Evolutionary conservation across 2,329 filamentous ascomycete species (phyloP), one percentile per base, ranked within the genome.

Genomic region (Hymenoscyphus scutula): DNA sequence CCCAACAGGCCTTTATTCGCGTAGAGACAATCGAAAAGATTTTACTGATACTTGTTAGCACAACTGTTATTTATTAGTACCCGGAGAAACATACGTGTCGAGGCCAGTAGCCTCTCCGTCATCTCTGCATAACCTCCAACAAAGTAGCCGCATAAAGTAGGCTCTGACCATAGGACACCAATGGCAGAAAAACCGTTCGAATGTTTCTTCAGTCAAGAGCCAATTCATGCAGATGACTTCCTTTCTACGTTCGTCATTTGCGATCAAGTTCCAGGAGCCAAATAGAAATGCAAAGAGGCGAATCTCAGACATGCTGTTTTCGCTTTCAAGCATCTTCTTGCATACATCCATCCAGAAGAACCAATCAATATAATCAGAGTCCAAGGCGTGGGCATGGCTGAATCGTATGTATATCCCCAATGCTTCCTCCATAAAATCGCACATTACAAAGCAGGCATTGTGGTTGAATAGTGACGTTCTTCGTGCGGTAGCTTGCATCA

Each of bases 101-200:
- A 82, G 71, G 13, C 79, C 75, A 30, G 79, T 79, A 30, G 81
- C 79, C 30, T 82, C 71, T 59, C 73, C 85, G 68, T 88, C 85
- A 69, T 83, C 85, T 63, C 89, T 79, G 61, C 84, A 87, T 37
- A 91, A 72, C 60, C 88, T 82, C 89, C 89, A 91, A 73, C 88
- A 90, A 34, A 90, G 73, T 38, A 91, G 74, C 37, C 89, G 85
- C 81, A 90, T 89, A 69, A 84, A 91, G 75, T 90, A 91, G 27
- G 88, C 84, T 68, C 89, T 81, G n/a, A 91, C 87, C 89, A 91
- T 91, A 0, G 89, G 87, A 73, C 87, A 90, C 89, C 89, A 91
- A 70, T 91, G 88, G 67, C 84, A 88, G 74, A 91, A 91, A 64
- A 87, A 83, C 66, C 81, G 83, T 65, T 87, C 83, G 72, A 91